These are phyloP conservation scores for Alternaria tenuissima DNA, from an alignment of 2,329 filamentous ascomycete genomes.

Conservation along the genomic window DNA sequence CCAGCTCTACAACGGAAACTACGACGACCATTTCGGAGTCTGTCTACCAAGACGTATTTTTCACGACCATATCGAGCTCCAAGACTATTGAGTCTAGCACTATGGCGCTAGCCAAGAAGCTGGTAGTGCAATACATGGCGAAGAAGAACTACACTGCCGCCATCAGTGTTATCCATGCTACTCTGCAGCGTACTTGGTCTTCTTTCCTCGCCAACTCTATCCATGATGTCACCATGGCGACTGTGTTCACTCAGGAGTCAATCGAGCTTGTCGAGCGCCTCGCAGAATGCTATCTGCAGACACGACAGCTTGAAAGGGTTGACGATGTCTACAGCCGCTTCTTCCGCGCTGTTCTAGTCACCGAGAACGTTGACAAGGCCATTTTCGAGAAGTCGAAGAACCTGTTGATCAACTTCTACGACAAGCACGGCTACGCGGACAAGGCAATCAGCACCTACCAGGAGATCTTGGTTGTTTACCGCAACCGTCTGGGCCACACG, in stretches of 20 bases:
- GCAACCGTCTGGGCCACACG: slow-evolving; percentile 39
- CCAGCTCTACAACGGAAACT: slow-evolving; percentile 47
- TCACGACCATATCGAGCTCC: slow-evolving; percentile 51
- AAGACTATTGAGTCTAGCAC: slow-evolving; percentile 53
- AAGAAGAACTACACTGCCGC: slow-evolving; percentile 60
- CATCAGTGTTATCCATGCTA: slow-evolving; percentile 55
- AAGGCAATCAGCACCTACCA: slow-evolving; percentile 49
- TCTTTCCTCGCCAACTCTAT: slow-evolving; percentile 56
- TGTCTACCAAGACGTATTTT: slow-evolving; percentile 56
- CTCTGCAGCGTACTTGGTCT: slow-evolving; percentile 58
- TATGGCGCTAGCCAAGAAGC: slow-evolving; percentile 52
- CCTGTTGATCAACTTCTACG: slow-evolving; percentile 50
- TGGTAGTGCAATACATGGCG: slow-evolving; percentile 54
- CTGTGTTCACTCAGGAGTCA: slow-evolving; percentile 55
- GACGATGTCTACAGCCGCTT: slow-evolving; percentile 52
- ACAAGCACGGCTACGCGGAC: slow-evolving; percentile 49
- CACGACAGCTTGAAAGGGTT: slow-evolving; percentile 48
- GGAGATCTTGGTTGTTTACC: slow-evolving; percentile 50
- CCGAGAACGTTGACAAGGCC: slow-evolving; percentile 36
- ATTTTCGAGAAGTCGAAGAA: slow-evolving; percentile 48
- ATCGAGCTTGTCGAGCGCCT: slow-evolving; percentile 59
- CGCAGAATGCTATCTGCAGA: slow-evolving; percentile 56
- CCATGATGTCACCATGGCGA: slow-evolving; percentile 55
- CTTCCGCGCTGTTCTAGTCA: slow-evolving; percentile 49
- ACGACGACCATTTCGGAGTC: slow-evolving; percentile 53